Base-by-base conservation (phyloP, 805 yeast species). In the Ogataea methanolica region DNA sequence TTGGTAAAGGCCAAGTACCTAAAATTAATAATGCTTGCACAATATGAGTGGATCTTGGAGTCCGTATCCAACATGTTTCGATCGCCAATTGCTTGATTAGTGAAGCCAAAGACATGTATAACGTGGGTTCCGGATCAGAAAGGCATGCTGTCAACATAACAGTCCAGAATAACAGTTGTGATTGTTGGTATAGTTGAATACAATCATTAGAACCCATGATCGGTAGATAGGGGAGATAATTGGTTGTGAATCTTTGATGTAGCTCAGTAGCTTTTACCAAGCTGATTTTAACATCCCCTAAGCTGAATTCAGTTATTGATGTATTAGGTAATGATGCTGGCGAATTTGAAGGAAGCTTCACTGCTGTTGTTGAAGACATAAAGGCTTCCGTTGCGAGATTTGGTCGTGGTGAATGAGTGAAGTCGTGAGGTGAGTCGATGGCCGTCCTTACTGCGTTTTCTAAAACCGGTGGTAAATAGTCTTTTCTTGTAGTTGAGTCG, bases 11-110 rank as follows among this genome's bases (percentile, higher is more conserved):
- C 97, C 97, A 91, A 15, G 82, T 81, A 29, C 91, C 81, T 29
- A 91, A 71, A n/a, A 91, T 84, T 23, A 91, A 69, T 36, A 91
- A 70, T 0, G 97, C 96, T 61, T 91, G 97, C 7, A 91, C 88
- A 36, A 91, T 91, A 63, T 91, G 96, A 0, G 97, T 88, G 2
- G 96, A 87, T 60, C 97, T 75, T 2, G 97, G 97, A 0, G 97
- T 91, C 48, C 91, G 72, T 42, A 90, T 80, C 95, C 96, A 88
- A 67, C 96, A 89, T 0, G 95, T 88, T 59, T 88, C 96, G 45
- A 88, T 88, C 0, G 96, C 96, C 55, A 90, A 69, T 59, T 88
- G 94, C 59, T 87, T 88, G 55, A 91, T 86, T 38, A 88, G 72
- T 2, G 88, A 79, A 15, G 94, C 85, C 41, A 90, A 70, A 29